A percentile compares a stretch with the other conserved stretches of the same genome.
Conservation (phyloP, 306 rosid genomes). For the Citrullus colocynthis region DNA sequence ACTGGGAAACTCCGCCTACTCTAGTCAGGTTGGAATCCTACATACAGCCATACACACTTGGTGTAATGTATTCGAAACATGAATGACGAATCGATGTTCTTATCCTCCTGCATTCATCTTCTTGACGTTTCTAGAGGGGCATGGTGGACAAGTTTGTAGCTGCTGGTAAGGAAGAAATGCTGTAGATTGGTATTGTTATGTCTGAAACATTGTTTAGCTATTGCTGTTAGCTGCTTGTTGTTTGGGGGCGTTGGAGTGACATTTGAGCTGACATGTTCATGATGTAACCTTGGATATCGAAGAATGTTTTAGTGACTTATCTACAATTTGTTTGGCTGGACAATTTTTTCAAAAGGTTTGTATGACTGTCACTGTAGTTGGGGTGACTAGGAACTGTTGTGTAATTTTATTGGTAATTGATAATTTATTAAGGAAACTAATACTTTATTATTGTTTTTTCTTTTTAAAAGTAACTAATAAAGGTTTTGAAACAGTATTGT, state of each 20-base stretch:
- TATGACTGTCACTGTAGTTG: neutral
- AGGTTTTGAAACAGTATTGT: too few species aligned
- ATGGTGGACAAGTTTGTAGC: neutral
- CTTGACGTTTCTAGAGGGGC: neutral
- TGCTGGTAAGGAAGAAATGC: neutral
- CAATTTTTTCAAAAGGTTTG: neutral
- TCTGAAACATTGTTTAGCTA: neutral
- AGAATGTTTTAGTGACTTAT: neutral
- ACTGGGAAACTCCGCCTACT: constrained; percentile 60
- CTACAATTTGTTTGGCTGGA: too few species aligned
- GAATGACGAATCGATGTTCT: neutral
- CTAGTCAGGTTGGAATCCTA: constrained; percentile 19
- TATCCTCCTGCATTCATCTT: neutral
- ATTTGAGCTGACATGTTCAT: neutral
- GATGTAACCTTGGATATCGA: neutral
- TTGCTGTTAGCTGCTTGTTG: neutral
- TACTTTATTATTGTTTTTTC: too few species aligned
- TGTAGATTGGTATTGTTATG: neutral
- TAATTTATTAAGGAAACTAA: too few species aligned
- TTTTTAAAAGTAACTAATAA: too few species aligned
- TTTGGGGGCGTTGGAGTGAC: neutral
- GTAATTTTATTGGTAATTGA: too few species aligned
- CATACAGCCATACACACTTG: neutral
- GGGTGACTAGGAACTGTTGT: neutral
- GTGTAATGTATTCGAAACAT: neutral